Conservation (phyloP, 192 early-diverging fungal genomes). For the Coemansia javaensis region DNA sequence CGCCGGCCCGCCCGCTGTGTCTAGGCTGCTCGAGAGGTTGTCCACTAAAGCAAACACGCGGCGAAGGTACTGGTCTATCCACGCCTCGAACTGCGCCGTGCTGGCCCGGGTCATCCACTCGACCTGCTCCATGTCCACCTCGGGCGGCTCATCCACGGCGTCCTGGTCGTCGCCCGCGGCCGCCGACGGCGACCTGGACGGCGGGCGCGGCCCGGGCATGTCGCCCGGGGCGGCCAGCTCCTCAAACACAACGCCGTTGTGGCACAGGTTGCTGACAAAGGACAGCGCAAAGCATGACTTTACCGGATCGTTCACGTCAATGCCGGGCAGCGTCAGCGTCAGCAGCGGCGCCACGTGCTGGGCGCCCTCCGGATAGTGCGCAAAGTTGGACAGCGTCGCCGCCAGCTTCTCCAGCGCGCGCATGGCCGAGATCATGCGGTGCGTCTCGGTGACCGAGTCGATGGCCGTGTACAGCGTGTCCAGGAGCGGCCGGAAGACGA, state of each 20-base stretch:
- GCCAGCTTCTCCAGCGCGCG: constrained; percentile 66
- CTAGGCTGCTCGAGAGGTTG: constrained; percentile 36
- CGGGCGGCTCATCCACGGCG: constrained; percentile 32
- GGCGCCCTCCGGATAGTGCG: constrained; percentile 79
- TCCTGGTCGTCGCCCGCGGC: constrained; percentile 49
- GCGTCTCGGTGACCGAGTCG: constrained; percentile 69
- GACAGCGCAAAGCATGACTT: constrained; percentile 61
- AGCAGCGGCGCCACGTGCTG: constrained; percentile 75
- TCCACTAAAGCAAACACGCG: constrained; percentile 71
- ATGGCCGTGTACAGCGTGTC: constrained; percentile 84
- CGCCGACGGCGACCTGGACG: constrained; percentile 32
- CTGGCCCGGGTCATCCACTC: constrained; percentile 63
- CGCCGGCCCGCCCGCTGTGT: constrained; percentile 13
- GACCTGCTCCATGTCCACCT: constrained; percentile 58
- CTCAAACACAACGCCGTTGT: constrained; percentile 43
- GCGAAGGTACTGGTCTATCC: constrained; percentile 77
- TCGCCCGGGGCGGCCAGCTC: constrained; percentile 31
- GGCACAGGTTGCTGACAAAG: constrained; percentile 40
- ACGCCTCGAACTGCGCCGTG: constrained; percentile 83
- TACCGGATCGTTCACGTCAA: constrained; percentile 87
- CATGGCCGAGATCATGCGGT: constrained; percentile 83
- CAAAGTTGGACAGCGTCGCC: constrained; percentile 66
- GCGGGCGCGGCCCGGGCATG: constrained; percentile 21
- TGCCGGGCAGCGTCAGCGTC: constrained; percentile 77
- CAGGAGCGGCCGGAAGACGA: constrained; percentile 76